Percentiles rank a stretch among this genome's conserved stretches.
These are phyloP conservation scores for Eurotiales sp. DNA, from an alignment of 2,329 filamentous ascomycete genomes.

Conservation along the genomic window DNA sequence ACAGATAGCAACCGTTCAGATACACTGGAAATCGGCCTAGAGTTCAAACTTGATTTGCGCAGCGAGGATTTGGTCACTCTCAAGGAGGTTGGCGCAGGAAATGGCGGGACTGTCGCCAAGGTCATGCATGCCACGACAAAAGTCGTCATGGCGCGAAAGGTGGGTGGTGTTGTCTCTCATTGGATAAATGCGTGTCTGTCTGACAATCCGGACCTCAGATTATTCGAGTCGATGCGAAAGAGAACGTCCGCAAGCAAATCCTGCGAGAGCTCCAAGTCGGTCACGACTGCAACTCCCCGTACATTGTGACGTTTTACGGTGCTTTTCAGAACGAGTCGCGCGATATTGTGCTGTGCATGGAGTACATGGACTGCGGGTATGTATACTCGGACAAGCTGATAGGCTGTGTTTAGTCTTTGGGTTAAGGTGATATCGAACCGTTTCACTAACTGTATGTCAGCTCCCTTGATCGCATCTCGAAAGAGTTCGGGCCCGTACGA, in stretches of 20 bases:
- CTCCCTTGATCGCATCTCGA: constrained; percentile 87
- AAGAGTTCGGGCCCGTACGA: constrained; percentile 88
- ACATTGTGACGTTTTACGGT: constrained; percentile 97
- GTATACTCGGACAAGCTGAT: constrained; percentile 30
- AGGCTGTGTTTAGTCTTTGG: too few species aligned
- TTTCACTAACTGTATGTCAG: constrained; percentile 46
- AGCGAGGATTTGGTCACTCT: constrained; percentile 89
- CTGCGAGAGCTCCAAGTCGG: constrained; percentile 97
- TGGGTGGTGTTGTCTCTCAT: constrained; percentile 39
- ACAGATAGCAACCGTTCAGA: constrained; percentile 59
- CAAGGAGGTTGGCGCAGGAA: constrained; percentile 91
- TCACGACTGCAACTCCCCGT: constrained; percentile 94
- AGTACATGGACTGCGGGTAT: constrained; percentile 99
- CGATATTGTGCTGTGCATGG: constrained; percentile 99
- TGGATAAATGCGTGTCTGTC: background rate
- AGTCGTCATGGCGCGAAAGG: constrained; percentile 97
- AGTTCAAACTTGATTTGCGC: constrained; percentile 89
- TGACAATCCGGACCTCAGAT: constrained; percentile 55
- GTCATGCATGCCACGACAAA: constrained; percentile 92
- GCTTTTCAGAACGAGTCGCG: constrained; percentile 95
- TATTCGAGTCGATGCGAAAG: constrained; percentile 97
- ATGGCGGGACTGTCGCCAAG: constrained; percentile 97
- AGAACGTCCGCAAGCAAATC: constrained; percentile 93
- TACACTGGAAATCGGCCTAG: constrained; percentile 90
- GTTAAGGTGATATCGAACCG: background rate